Percentiles rank a stretch among this genome's conserved stretches.
Evolutionary conservation across 352 stramenopile species (phyloP).

Genomic region (Phytopythium helicoides): DNA sequence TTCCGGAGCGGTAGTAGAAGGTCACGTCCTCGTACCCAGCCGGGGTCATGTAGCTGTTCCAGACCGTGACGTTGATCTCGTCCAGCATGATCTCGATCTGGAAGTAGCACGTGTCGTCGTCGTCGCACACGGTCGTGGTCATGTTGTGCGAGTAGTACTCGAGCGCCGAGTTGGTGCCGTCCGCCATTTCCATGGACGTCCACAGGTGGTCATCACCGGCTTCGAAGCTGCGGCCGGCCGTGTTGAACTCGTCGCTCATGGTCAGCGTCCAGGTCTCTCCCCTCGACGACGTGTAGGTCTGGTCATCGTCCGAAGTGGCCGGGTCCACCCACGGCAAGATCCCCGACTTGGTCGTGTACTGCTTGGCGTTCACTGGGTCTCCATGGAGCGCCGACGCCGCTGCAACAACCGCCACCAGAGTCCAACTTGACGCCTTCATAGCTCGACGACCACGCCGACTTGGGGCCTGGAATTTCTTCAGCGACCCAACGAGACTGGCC

Average conservation of each 20-base stretch:
- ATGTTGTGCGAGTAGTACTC: constrained; percentile 67
- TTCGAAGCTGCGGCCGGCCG: constrained; percentile 70
- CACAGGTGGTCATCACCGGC: constrained; percentile 93
- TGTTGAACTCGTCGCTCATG: constrained; percentile 50
- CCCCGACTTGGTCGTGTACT: constrained; percentile 29
- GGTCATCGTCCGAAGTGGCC: constrained; percentile 32
- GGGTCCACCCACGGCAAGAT: constrained; percentile 58
- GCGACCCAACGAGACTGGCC: too few relatives aligned
- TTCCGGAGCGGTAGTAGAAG: constrained; percentile 37
- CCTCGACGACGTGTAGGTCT: constrained; percentile 41
- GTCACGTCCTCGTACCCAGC: constrained; percentile 33
- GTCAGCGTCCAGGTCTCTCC: constrained; percentile 57
- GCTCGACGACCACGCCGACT: too few relatives aligned
- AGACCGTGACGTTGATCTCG: constrained; percentile 29
- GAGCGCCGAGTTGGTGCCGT: constrained; percentile 67
- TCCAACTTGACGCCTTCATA: too few relatives aligned
- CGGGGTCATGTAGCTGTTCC: constrained; percentile 43
- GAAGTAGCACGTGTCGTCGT: constrained; percentile 40
- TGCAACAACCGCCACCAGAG: too few relatives aligned
- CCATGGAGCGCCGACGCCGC: neutral
- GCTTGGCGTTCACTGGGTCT: constrained; percentile 2
- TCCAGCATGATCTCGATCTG: constrained; percentile 40
- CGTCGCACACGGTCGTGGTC: constrained; percentile 42
- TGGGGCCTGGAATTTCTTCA: too few relatives aligned
- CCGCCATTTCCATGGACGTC: constrained; percentile 77